These are phyloP conservation scores for Aulographum hederae DNA, from an alignment of 2,329 filamentous ascomycete species.

Conservation along the genomic window DNA sequence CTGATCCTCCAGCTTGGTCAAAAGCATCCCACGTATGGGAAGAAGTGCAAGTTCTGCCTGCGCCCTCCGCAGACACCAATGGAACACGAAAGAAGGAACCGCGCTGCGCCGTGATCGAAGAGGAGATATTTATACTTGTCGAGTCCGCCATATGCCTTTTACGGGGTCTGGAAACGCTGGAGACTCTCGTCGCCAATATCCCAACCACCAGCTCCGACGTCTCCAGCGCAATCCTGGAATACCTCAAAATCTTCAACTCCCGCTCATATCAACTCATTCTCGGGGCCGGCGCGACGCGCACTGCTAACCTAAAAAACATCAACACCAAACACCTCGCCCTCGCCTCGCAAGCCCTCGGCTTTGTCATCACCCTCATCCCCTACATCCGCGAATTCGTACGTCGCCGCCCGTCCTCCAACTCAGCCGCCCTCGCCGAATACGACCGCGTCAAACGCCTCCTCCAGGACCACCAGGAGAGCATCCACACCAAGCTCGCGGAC, in stretches of 20 bases:
- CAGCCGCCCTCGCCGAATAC: constrained; percentile 52
- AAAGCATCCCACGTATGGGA: constrained; percentile 37
- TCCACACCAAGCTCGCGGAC: constrained; percentile 83
- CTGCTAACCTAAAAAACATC: constrained; percentile 81
- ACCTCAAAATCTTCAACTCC: constrained; percentile 87
- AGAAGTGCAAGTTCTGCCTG: constrained; percentile 12
- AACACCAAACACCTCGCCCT: constrained; percentile 89
- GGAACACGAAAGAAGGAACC: constrained; percentile 11
- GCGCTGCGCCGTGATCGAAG: constrained; percentile 60
- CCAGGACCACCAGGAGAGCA: constrained; percentile 78
- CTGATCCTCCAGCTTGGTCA: constrained; percentile 49
- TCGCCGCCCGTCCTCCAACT: constrained; percentile 39
- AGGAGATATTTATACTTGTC: constrained; percentile 71
- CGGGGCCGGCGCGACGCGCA: constrained; percentile 75
- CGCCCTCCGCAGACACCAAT: constrained; percentile 8
- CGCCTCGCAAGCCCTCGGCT: constrained; percentile 73
- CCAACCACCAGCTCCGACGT: constrained; percentile 81
- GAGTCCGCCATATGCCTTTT: constrained; percentile 69
- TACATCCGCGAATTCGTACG: constrained; percentile 85
- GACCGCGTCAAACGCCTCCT: constrained; percentile 70
- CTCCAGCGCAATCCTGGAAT: constrained; percentile 60
- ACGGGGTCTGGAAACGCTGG: constrained; percentile 61
- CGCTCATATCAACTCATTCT: constrained; percentile 92
- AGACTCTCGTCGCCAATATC: constrained; percentile 67
- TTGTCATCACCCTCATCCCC: constrained; percentile 72